These are phyloP conservation scores for Lodderomyces theae DNA, from an alignment of 1,139 yeast genomes.

Conservation along the genomic window DNA sequence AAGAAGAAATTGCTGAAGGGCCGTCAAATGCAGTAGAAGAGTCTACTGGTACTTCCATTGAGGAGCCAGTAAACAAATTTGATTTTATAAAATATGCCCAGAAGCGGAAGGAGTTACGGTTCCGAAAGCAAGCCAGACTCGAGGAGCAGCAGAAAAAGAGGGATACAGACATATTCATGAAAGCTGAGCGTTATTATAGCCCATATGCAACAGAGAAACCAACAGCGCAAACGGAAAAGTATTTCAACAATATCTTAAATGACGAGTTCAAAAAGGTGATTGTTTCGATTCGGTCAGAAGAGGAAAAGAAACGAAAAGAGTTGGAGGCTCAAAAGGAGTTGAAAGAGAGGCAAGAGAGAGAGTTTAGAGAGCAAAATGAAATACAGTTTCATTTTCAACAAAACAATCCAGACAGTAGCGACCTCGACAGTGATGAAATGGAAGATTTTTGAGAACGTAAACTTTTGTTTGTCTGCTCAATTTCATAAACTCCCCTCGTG, in stretches of 20 bases:
- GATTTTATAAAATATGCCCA: constrained; percentile 58
- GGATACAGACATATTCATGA: constrained; percentile 37
- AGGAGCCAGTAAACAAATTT: constrained; percentile 27
- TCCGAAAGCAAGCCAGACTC: constrained; percentile 18
- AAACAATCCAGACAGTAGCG: constrained; percentile 11
- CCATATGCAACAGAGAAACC: constrained; percentile 32
- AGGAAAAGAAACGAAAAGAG: constrained; percentile 23
- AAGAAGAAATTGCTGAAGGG: constrained; percentile 3
- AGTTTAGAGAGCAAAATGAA: constrained; percentile 19
- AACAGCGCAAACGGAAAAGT: constrained; percentile 24
- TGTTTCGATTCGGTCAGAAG: constrained; percentile 35
- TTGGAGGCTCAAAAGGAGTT: constrained; percentile 23
- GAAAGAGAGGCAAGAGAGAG: constrained; percentile 20
- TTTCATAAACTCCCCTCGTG: no score
- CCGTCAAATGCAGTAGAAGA: background rate
- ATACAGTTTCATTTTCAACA: constrained; percentile 32
- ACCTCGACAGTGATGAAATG: constrained; percentile 15
- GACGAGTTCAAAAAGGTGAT: constrained; percentile 37
- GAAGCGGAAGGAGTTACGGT: constrained; percentile 33
- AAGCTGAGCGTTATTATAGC: constrained; percentile 44
- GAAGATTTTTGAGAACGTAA: no score
- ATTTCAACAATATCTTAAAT: constrained; percentile 27
- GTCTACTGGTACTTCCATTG: constrained; percentile 15
- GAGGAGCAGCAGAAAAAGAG: constrained; percentile 19
- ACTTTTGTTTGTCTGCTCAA: no score